These are phyloP conservation scores for Pichia sp. DNA, from an alignment of 1,139 yeast species.

Conservation along the genomic window DNA sequence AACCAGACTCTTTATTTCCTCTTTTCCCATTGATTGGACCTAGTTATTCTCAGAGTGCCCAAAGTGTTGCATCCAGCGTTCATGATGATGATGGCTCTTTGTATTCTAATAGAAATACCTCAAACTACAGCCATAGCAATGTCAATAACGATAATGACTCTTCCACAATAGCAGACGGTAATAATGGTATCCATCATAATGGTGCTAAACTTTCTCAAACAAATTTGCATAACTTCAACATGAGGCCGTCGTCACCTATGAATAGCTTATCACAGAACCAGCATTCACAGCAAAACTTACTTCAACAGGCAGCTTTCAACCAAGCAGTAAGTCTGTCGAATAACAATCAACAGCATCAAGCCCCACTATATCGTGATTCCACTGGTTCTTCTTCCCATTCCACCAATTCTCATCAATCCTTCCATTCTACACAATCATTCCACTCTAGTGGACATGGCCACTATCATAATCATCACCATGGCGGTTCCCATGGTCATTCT, in stretches of 20 bases:
- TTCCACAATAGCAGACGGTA: neutral
- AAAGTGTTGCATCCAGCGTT: neutral
- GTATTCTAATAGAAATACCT: neutral
- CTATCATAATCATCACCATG: slow-evolving; percentile 21
- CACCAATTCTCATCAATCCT: slow-evolving; percentile 10
- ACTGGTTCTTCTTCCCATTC: slow-evolving; percentile 29
- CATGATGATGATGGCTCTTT: neutral
- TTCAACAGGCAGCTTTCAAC: slow-evolving; percentile 14
- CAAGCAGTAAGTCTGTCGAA: neutral
- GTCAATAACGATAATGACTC: neutral
- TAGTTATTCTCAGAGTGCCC: slow-evolving; percentile 24
- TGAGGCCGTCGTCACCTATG: slow-evolving; percentile 9
- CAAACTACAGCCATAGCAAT: slow-evolving; percentile 1
- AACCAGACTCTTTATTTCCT: slow-evolving; percentile 41
- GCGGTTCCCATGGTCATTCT: slow-evolving; percentile 23
- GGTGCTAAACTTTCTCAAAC: slow-evolving; percentile 18
- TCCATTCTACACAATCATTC: slow-evolving; percentile 12
- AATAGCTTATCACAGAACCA: neutral
- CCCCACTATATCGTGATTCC: slow-evolving; percentile 12
- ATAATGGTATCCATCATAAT: neutral
- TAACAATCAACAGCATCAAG: neutral
- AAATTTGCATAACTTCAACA: slow-evolving; percentile 21
- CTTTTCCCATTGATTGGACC: slow-evolving; percentile 50
- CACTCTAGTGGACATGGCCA: slow-evolving; percentile 2
- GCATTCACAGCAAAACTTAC: slow-evolving; percentile 10